These are phyloP conservation scores for Penicillium capsulatum DNA, from an alignment of 2,329 filamentous ascomycete genomes.

Conservation along the genomic window DNA sequence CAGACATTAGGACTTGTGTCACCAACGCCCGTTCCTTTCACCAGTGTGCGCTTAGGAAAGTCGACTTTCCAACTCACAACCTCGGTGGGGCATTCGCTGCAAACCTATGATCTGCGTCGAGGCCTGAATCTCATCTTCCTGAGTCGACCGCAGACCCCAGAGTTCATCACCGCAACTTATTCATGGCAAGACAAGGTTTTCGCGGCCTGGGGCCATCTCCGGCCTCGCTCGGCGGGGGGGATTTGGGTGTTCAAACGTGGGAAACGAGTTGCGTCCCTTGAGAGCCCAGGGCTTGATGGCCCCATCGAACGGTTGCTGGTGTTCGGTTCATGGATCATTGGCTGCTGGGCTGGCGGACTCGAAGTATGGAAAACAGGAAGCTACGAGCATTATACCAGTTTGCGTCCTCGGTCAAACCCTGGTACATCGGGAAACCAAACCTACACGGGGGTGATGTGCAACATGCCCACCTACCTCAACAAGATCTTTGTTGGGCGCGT, in stretches of 20 bases:
- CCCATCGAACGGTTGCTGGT: constrained; percentile 73
- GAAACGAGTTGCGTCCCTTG: constrained; percentile 73
- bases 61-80: constrained; percentile 97
- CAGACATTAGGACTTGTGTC: constrained; percentile 88
- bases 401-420: constrained; percentile 57
- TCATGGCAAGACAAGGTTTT: constrained; percentile 85
- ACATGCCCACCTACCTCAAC: constrained; percentile 92
- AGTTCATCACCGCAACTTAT: constrained; percentile 76
- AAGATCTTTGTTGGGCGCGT: constrained; percentile 86
- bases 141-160: constrained; percentile 82
- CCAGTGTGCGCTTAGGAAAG: constrained; percentile 81
- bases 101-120: constrained; percentile 90
- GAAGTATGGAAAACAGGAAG: constrained; percentile 85
- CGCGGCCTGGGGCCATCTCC: constrained; percentile 75
- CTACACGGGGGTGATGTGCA: constrained; percentile 74
- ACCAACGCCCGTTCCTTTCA: constrained; percentile 84
- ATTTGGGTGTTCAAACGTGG: constrained; percentile 92
- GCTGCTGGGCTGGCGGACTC: constrained; percentile 67
- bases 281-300: constrained; percentile 62
- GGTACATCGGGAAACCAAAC: constrained; percentile 57
- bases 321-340: constrained; percentile 89
- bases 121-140: constrained; percentile 92
- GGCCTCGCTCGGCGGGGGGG: constrained; percentile 50
- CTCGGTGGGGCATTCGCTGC: constrained; percentile 80
- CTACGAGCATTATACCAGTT: constrained; percentile 84